Percentiles rank a stretch among this genome's conserved stretches.
These are phyloP conservation scores for Mallotus nudiflorus DNA, from an alignment of 345 rosid genomes.

Conservation along the genomic window DNA sequence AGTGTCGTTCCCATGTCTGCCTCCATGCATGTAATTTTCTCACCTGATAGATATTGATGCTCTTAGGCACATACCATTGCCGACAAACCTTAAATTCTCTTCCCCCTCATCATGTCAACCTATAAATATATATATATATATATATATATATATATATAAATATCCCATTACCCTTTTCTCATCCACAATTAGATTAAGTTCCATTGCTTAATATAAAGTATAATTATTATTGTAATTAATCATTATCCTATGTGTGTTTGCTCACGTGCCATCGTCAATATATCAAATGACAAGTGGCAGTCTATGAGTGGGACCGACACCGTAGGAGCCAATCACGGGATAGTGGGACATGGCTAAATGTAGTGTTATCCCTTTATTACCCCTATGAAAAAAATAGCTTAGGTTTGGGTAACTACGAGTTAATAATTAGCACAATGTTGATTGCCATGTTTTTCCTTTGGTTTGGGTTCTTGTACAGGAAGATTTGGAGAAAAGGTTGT, in stretches of 20 bases:
- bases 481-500: slow-evolving; percentile 39
- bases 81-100: slow-evolving; percentile 34
- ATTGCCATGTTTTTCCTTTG: slow-evolving; percentile 10
- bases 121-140: neutral
- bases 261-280: slow-evolving; percentile 35
- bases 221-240: neutral
- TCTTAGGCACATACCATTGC: slow-evolving; percentile 2
- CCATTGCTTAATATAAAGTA: neutral
- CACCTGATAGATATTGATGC: neutral
- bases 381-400: slow-evolving; percentile 1
- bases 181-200: slow-evolving; percentile 11
- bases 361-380: slow-evolving; percentile 5
- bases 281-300: slow-evolving; percentile 15
- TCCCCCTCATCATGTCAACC: neutral
- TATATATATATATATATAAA: too few relatives aligned
- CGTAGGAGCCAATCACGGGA: slow-evolving; percentile 38
- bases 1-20: neutral
- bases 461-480: slow-evolving; percentile 10
- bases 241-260: slow-evolving; percentile 3
- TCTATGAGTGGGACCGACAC: neutral
- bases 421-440: too few relatives aligned
- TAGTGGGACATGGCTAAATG: slow-evolving; percentile 11
- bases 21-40: neutral
- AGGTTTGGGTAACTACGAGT: slow-evolving; percentile 5
- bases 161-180: neutral